phyloP scores from a whole-genome alignment of 805 yeast species.

The Ogataea parapolymorpha region DNA sequence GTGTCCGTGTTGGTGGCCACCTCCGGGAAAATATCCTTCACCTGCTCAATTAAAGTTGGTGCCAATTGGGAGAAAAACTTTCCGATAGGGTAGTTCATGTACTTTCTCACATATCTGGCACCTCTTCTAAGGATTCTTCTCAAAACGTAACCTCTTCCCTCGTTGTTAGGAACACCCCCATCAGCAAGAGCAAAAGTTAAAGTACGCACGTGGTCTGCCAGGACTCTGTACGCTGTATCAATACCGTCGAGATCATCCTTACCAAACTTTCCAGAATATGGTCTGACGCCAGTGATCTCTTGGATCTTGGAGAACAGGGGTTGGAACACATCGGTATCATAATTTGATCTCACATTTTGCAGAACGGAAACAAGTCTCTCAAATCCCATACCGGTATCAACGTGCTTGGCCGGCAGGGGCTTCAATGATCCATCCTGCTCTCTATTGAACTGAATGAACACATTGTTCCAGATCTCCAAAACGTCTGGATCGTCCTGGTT shows the following conservation, averaged over 20 bases:
- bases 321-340: conserved; percentile 94
- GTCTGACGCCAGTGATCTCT: conserved; percentile 90
- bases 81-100: conserved; percentile 94
- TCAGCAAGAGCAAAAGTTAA: conserved; percentile 94
- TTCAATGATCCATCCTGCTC: conserved; percentile 80
- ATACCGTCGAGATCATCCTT: conserved; percentile 90
- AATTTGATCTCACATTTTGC: conserved; percentile 88
- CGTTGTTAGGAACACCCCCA: conserved; percentile 99
- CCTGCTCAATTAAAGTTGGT: conserved; percentile 89
- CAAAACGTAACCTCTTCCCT: conserved; percentile 97
- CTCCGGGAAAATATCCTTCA: conserved; percentile 89
- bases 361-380: conserved; percentile 94
- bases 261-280: conserved; percentile 90
- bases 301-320: conserved; percentile 85
- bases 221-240: conserved; percentile 96
- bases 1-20: conserved; percentile 65
- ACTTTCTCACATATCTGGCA: conserved; percentile 93
- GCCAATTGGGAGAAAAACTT: conserved; percentile 88
- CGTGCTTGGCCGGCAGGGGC: conserved; percentile 88
- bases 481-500: conserved; percentile 98
- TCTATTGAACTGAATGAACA: conserved; percentile 94
- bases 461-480: conserved; percentile 96
- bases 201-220: conserved; percentile 98
- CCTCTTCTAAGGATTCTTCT: conserved; percentile 98
- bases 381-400: conserved; percentile 98